Conservation (phyloP, 2,329 filamentous ascomycete genomes). For the Curvularia verruculosa region DNA sequence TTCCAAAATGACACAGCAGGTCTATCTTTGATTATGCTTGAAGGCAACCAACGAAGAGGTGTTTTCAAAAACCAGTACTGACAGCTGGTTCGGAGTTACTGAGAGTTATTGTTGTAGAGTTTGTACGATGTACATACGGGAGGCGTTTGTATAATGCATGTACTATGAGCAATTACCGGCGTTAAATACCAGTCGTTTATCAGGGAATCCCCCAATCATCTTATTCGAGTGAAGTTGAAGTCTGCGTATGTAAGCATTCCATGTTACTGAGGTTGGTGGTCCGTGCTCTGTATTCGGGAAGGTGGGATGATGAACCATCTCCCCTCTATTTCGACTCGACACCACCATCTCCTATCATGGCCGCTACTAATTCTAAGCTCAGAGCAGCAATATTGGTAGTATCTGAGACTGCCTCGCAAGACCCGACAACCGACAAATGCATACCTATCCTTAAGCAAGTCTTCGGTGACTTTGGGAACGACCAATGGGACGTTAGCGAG, state of each 20-base stretch:
- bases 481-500: conserved; percentile 72
- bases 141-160: conserved; percentile 43
- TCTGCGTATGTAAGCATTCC: conserved; percentile 7
- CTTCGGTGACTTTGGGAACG: conserved; percentile 69
- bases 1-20: neutral
- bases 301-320: conserved; percentile 29
- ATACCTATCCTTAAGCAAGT: conserved; percentile 70
- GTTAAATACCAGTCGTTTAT: conserved; percentile 32
- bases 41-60: conserved; percentile 8
- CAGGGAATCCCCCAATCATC: neutral
- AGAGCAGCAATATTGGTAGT: conserved; percentile 82
- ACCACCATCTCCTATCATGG: conserved; percentile 34
- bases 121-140: conserved; percentile 1
- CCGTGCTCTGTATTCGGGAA: conserved; percentile 25
- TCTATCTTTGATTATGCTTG: conserved; percentile 3
- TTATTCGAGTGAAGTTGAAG: neutral
- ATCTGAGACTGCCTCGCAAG: conserved; percentile 84
- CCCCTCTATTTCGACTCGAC: conserved; percentile 27
- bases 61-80: conserved; percentile 20
- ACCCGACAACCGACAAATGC: conserved; percentile 79
- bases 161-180: conserved; percentile 43
- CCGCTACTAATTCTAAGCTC: conserved; percentile 55
- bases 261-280: conserved; percentile 17
- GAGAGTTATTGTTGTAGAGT: conserved; percentile 11
- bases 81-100: conserved; percentile 9